These are phyloP conservation scores for Euphrasia confusa DNA, from an alignment of 257 asterid genomes.

Conservation along the genomic window DNA sequence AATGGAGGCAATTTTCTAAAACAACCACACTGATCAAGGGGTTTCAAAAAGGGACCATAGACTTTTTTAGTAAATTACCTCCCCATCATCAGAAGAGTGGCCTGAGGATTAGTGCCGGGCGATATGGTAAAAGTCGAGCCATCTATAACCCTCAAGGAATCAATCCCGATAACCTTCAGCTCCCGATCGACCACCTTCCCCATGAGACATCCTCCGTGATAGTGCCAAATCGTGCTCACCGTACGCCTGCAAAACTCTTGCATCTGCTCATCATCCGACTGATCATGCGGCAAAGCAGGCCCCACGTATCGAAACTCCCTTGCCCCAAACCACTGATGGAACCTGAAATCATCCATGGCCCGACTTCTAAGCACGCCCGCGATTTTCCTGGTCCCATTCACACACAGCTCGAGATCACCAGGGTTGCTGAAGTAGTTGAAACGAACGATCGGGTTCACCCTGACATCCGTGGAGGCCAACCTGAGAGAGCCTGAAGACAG, in stretches of 20 bases:
- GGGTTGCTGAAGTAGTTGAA: slow-evolving; percentile 73
- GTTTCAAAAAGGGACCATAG: not conserved
- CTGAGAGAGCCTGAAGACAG: slow-evolving; percentile 68
- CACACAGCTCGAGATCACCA: slow-evolving; percentile 53
- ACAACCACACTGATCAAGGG: not conserved
- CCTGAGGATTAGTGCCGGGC: slow-evolving; percentile 96
- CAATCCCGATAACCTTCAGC: slow-evolving; percentile 54
- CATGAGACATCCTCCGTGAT: slow-evolving; percentile 84
- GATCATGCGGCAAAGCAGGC: slow-evolving; percentile 55
- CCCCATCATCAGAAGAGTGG: slow-evolving; percentile 86
- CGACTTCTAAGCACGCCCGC: slow-evolving; percentile 45
- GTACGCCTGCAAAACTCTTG: slow-evolving; percentile 72
- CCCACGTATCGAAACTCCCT: slow-evolving; percentile 71
- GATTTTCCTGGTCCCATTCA: slow-evolving; percentile 49
- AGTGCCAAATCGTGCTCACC: slow-evolving; percentile 91
- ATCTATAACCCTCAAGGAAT: slow-evolving; percentile 67
- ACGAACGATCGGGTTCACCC: slow-evolving; percentile 56
- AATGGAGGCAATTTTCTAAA: not conserved
- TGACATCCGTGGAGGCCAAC: slow-evolving; percentile 65
- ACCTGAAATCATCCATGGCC: slow-evolving; percentile 66
- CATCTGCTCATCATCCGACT: slow-evolving; percentile 44
- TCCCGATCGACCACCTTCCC: slow-evolving; percentile 68
- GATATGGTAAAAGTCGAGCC: slow-evolving; percentile 66
- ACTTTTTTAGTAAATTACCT: slow-evolving; percentile 20
- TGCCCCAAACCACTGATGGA: slow-evolving; percentile 48